Evolutionary conservation across 2,329 filamentous ascomycete genomes (phyloP).

Genomic region (Tolypocladium sp.): DNA sequence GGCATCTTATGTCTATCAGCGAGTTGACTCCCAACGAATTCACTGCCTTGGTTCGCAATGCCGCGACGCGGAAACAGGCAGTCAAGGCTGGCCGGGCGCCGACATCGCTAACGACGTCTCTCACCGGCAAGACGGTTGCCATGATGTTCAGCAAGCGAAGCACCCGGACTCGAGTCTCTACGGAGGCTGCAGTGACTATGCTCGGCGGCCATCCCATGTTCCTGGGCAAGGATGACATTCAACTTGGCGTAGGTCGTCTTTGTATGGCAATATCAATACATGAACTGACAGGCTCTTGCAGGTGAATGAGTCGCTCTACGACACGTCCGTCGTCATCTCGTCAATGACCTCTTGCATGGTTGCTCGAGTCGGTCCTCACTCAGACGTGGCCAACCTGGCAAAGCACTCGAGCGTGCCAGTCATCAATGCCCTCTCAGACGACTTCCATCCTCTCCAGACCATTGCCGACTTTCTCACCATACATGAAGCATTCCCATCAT

Average conservation of each 20-base stretch:
- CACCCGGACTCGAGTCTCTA: slow-evolving; percentile 87
- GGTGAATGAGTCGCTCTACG: slow-evolving; percentile 91
- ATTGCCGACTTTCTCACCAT: slow-evolving; percentile 93
- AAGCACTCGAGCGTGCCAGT: slow-evolving; percentile 69
- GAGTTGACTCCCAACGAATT: slow-evolving; percentile 78
- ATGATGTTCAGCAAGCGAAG: slow-evolving; percentile 97
- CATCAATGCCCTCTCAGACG: slow-evolving; percentile 81
- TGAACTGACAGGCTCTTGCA: slow-evolving; percentile 17
- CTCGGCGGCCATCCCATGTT: slow-evolving; percentile 96
- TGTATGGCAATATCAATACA: slow-evolving; percentile 1
- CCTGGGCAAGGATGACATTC: slow-evolving; percentile 89
- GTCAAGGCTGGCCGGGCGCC: slow-evolving; percentile 59
- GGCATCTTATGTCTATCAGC: slow-evolving; percentile 86
- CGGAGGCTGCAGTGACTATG: slow-evolving; percentile 79
- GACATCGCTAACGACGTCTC: slow-evolving; percentile 45
- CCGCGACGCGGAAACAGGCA: slow-evolving; percentile 62
- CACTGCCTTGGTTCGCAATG: slow-evolving; percentile 73
- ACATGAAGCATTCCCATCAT: slow-evolving; percentile 60
- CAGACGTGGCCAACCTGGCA: slow-evolving; percentile 63
- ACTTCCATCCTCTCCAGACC: slow-evolving; percentile 88
- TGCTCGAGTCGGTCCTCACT: slow-evolving; percentile 67
- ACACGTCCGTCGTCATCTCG: slow-evolving; percentile 88
- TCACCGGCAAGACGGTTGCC: slow-evolving; percentile 75
- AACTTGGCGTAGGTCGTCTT: slow-evolving; percentile 61
- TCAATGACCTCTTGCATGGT: slow-evolving; percentile 83